A percentile compares a stretch with the other conserved stretches of the same genome.
phyloP scores from a whole-genome alignment of 1,284 basidiomycete genomes.

The Leccinum solheimii region DNA sequence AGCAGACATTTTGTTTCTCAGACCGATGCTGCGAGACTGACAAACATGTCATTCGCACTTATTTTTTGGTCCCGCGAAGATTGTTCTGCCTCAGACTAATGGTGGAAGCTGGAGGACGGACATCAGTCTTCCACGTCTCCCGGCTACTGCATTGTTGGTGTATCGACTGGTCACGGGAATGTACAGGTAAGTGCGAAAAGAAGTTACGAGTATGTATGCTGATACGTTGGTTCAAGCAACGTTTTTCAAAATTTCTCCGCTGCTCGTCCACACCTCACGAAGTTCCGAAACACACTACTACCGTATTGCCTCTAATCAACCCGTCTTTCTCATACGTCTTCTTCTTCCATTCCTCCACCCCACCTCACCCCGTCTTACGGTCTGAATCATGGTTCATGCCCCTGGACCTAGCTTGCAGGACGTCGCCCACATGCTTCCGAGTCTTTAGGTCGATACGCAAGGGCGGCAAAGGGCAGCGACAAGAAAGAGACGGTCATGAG shows the following conservation, averaged over 20 bases:
- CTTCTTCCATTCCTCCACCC: too few species aligned
- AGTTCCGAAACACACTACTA: too few species aligned
- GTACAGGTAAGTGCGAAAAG: constrained; percentile 21
- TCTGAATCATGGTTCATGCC: too few species aligned
- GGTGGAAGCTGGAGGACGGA: constrained; percentile 30
- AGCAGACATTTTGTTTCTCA: constrained; percentile 12
- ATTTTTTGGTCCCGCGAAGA: constrained; percentile 35
- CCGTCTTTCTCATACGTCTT: too few species aligned
- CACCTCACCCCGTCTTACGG: too few species aligned
- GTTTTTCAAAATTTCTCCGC: constrained; percentile 46
- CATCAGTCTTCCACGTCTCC: constrained; percentile 48
- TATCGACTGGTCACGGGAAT: constrained; percentile 49
- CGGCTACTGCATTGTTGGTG: constrained; percentile 61
- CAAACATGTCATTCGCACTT: constrained; percentile 37
- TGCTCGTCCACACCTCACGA: constrained; percentile 37
- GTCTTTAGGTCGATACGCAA: neutral
- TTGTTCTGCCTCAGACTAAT: constrained; percentile 33
- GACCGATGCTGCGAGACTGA: neutral
- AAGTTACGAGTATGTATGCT: neutral
- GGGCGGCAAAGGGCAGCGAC: neutral
- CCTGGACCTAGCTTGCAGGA: too few species aligned
- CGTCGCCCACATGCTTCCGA: too few species aligned
- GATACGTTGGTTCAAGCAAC: constrained; percentile 37
- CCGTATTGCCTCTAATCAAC: too few species aligned
- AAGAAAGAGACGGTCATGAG: constrained; percentile 18